Base-by-base conservation (phyloP, 2,329 filamentous ascomycete genomes). In the Beauveria bassiana region DNA sequence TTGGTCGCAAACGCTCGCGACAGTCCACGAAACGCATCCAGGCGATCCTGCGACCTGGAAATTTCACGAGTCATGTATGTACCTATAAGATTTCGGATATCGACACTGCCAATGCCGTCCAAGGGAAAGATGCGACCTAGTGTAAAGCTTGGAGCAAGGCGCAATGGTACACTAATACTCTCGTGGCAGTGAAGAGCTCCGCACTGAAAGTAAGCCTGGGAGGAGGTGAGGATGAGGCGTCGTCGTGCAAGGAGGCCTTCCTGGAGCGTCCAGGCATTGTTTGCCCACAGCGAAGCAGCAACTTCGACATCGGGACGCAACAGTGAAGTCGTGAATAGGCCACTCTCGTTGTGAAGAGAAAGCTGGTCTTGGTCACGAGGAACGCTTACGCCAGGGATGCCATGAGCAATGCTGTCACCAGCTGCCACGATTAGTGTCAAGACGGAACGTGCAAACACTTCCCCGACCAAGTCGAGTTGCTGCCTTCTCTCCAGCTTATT, bases 161-260 rank as follows among this genome's bases (percentile, higher is more conserved):
- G 66, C 9, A 76, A 66, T 20, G 73, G 70, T 18, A 72, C 63
- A 5, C 68, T 69, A 5, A 76, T 67, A 59, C 70, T 73, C 62
- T 76, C 74, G 59, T 74, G 72, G 55, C 73, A 76, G 64, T 75
- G 73, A 14, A 75, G 63, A 9, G 68, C 63, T 34, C 70, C 68
- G 63, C 74, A 76, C 59, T 76, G 74, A 52, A 74, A 76, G 64
- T 76, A 76, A 3, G 68, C 68, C 64, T 76, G 74, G 3, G 71
- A 74, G 14, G 70, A 66, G 2, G 73, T 75, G 50, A 76, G 72
- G 28, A 75, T 66, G 31, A 76, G 70, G 12, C 73, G 69, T 6
- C 73, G 70, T 7, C 70, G 69, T 3, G 74, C 69, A 34, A 75
- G 65, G 5, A 75, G 66, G 9, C 73, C 73, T 61, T 76, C 72